Conservation (phyloP, 768 basidiomycete genomes). For the Termitomyces sp. region DNA sequence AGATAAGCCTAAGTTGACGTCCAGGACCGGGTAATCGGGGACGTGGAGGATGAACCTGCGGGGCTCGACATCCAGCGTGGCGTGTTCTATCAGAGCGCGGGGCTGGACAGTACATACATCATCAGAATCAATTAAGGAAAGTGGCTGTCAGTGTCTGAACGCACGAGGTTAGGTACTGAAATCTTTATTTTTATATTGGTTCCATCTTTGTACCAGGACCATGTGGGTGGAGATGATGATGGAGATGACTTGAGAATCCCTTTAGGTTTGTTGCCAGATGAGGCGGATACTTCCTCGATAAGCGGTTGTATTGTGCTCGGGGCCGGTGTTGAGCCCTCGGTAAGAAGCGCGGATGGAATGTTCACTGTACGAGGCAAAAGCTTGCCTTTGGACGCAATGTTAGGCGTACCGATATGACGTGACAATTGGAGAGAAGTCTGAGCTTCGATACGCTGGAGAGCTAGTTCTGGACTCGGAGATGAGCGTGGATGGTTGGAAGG, state of each 20-base stretch:
- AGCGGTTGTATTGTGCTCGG: slow-evolving; percentile 28
- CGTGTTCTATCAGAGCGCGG: slow-evolving; percentile 35
- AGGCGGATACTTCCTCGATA: slow-evolving; percentile 46
- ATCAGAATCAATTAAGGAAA: not conserved
- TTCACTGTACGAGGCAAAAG: slow-evolving; percentile 53
- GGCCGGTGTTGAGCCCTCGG: slow-evolving; percentile 7
- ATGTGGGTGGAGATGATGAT: slow-evolving; percentile 24
- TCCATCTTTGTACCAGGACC: slow-evolving; percentile 50
- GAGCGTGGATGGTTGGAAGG: not conserved
- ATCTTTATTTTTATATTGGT: slow-evolving; percentile 46
- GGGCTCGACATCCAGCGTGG: slow-evolving; percentile 65
- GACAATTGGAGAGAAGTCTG: slow-evolving; percentile 60
- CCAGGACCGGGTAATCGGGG: slow-evolving; percentile 46
- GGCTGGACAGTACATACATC: slow-evolving; percentile 31
- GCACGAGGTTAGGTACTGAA: slow-evolving; percentile 54
- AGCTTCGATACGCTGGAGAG: slow-evolving; percentile 63
- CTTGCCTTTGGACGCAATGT: slow-evolving; percentile 75
- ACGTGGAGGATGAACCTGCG: slow-evolving; percentile 51
- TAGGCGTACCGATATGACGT: slow-evolving; percentile 67
- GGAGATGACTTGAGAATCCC: slow-evolving; percentile 39
- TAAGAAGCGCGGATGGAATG: slow-evolving; percentile 45
- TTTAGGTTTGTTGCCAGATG: slow-evolving; percentile 23
- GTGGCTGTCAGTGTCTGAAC: slow-evolving; percentile 20
- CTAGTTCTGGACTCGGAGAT: slow-evolving; percentile 46
- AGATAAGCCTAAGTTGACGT: slow-evolving; percentile 52